Percentiles rank a stretch among this genome's conserved stretches.
Conservation (phyloP, 2,329 filamentous ascomycete genomes). For the Gnomoniopsis sp. region DNA sequence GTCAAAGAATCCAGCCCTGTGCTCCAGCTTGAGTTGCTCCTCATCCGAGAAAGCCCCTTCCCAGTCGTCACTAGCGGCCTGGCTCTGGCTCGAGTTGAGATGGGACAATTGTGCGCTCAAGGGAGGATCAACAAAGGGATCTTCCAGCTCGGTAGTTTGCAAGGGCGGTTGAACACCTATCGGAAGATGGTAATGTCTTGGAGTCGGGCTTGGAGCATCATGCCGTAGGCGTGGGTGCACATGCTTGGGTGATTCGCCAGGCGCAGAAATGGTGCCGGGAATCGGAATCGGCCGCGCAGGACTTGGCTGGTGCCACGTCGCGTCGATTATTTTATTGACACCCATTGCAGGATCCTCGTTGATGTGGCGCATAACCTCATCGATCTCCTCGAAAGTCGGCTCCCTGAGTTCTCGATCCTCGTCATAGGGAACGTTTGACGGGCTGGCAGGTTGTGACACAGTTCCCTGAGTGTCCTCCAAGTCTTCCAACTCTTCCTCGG, state of each 20-base stretch:
- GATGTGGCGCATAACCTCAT: constrained; percentile 86
- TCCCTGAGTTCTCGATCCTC: constrained; percentile 22
- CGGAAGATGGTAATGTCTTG: constrained; percentile 49
- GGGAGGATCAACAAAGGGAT: constrained; percentile 57
- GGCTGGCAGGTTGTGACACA: constrained; percentile 28
- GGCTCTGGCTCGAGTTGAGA: constrained; percentile 59
- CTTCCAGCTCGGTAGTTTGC: constrained; percentile 55
- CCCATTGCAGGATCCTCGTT: constrained; percentile 73
- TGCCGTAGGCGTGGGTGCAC: constrained; percentile 57
- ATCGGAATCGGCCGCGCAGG: constrained; percentile 35
- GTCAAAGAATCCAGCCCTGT: constrained; percentile 85
- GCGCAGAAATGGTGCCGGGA: constrained; percentile 26
- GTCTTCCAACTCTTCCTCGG: constrained; percentile 20
- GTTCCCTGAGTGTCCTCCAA: constrained; percentile 29
- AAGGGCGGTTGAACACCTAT: constrained; percentile 44
- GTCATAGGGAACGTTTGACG: constrained; percentile 23
- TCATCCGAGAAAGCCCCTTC: constrained; percentile 79
- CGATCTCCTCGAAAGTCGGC: constrained; percentile 76
- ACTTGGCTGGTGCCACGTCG: constrained; percentile 45
- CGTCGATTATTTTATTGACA: constrained; percentile 59
- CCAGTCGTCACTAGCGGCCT: constrained; percentile 89
- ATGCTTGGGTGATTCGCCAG: constrained; percentile 50
- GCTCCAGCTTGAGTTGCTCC: constrained; percentile 78
- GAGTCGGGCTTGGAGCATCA: constrained; percentile 71
- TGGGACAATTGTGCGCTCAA: constrained; percentile 47